Evolutionary conservation across 768 basidiomycete genomes (phyloP).

Genomic region (Phlegmacium glaucopus): DNA sequence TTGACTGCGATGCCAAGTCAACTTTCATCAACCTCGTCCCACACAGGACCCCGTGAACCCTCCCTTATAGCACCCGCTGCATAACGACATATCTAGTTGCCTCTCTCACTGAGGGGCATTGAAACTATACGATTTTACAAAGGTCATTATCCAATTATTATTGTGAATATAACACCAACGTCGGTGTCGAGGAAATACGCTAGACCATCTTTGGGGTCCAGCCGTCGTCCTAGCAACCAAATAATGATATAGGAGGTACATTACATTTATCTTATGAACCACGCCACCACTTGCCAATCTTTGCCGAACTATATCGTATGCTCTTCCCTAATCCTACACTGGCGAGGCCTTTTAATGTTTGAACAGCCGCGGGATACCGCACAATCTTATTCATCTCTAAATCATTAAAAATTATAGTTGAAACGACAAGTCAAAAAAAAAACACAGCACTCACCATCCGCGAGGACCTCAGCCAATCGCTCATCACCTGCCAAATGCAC

Average conservation of each 20-base stretch:
- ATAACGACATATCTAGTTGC: neutral
- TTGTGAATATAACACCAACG: too few relatives aligned
- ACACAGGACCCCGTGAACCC: neutral
- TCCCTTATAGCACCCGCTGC: neutral
- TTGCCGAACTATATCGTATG: conserved; percentile 66
- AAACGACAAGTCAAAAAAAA: neutral
- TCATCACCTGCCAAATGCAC: conserved; percentile 64
- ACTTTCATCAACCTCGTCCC: too few relatives aligned
- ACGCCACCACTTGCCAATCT: conserved; percentile 84
- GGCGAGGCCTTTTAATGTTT: conserved; percentile 81
- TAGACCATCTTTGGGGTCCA: too few relatives aligned
- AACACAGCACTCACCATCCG: conserved; percentile 44
- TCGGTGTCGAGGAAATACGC: too few relatives aligned
- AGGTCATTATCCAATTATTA: too few relatives aligned
- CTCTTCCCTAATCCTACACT: conserved; percentile 83
- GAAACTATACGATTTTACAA: too few relatives aligned
- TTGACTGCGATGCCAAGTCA: too few relatives aligned
- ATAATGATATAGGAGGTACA: neutral
- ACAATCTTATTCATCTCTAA: conserved; percentile 79
- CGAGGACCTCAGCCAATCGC: conserved; percentile 48
- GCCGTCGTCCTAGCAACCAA: too few relatives aligned
- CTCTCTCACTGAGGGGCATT: neutral
- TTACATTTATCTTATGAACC: conserved; percentile 24
- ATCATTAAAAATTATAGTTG: neutral
- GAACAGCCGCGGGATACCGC: conserved; percentile 76